Conservation (phyloP, 495 filamentous ascomycete species). For the Evansstolkia leycettana region DNA sequence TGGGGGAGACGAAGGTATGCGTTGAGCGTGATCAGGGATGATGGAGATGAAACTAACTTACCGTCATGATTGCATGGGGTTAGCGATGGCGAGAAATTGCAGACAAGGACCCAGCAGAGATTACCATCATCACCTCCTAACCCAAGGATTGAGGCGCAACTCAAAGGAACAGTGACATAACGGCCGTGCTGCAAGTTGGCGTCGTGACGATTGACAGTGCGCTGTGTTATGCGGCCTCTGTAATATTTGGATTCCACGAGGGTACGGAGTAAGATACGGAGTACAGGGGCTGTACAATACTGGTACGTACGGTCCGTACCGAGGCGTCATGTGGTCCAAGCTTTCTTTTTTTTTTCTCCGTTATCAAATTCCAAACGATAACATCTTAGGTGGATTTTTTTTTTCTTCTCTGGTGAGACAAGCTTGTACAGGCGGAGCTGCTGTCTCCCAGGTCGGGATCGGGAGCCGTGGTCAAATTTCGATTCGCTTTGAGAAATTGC, state of each 20-base stretch:
- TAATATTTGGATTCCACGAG: background rate
- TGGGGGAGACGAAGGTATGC: background rate
- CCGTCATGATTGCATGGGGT: slow-evolving; percentile 23
- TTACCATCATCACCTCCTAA: background rate
- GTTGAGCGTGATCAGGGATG: slow-evolving; percentile 1
- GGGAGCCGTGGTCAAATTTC: too few relatives aligned
- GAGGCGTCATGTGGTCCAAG: background rate
- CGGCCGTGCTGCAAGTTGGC: background rate
- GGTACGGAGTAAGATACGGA: too few relatives aligned
- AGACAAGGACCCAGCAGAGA: background rate
- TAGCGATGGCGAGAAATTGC: slow-evolving; percentile 8
- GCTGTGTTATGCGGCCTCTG: too few relatives aligned
- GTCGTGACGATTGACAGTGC: background rate
- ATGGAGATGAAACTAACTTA: slow-evolving; percentile 10
- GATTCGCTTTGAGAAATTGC: background rate
- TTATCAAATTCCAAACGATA: background rate
- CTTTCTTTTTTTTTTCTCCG: background rate
- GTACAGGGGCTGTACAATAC: background rate
- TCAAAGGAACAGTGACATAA: background rate
- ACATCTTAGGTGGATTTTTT: background rate
- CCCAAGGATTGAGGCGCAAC: background rate
- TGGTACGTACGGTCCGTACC: background rate
- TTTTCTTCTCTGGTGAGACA: background rate
- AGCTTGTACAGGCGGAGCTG: too few relatives aligned
- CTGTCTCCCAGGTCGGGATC: too few relatives aligned